A percentile compares a stretch with the other conserved stretches of the same genome.
These are phyloP conservation scores for Solanum pinnatisectum DNA, from an alignment of 257 asterid species.

Conservation along the genomic window DNA sequence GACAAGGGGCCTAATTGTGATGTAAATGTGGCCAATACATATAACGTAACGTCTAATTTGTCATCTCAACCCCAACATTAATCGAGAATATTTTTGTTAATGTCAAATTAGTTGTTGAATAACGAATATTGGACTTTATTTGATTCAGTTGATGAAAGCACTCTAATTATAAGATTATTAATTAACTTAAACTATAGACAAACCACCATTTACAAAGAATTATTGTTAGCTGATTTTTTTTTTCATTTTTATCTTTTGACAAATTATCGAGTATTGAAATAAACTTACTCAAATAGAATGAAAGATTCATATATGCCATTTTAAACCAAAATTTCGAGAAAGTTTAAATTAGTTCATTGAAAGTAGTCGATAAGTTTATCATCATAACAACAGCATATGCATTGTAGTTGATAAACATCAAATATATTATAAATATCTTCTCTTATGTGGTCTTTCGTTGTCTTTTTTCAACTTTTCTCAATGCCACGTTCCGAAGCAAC, in stretches of 20 bases:
- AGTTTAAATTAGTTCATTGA: background rate
- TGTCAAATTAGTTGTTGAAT: background rate
- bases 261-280: background rate
- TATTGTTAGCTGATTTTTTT: background rate
- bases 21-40: background rate
- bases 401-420: too few relatives aligned
- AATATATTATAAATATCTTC: background rate
- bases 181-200: background rate
- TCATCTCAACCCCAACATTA: background rate
- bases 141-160: background rate
- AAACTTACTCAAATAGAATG: background rate
- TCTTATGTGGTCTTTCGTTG: background rate
- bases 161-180: background rate
- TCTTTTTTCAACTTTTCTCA: too few relatives aligned
- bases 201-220: background rate
- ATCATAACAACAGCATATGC: too few relatives aligned
- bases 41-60: background rate
- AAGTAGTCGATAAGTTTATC: too few relatives aligned
- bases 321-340: background rate
- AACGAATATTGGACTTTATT: background rate
- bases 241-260: background rate
- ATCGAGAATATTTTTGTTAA: background rate
- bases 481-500: too few relatives aligned
- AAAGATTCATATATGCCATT: background rate
- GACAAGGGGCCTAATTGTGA: background rate